phyloP scores from a whole-genome alignment of 768 basidiomycete genomes.

The Galerina marginata region DNA sequence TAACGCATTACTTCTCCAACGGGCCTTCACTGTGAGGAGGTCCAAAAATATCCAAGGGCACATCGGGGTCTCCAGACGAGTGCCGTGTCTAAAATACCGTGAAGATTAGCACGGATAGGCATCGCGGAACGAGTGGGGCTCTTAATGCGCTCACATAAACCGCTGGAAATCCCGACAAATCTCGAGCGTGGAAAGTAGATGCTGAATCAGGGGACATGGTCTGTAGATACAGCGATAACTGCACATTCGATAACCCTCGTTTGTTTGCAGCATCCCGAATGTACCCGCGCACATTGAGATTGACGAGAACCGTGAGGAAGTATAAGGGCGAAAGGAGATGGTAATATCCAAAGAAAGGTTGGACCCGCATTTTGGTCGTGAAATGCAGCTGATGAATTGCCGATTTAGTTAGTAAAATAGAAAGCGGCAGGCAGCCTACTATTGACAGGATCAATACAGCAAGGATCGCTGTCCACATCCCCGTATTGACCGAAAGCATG shows the following conservation, averaged over 20 bases:
- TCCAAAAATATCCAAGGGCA: not conserved
- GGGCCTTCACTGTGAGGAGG: not conserved
- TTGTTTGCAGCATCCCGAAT: slow-evolving; percentile 1
- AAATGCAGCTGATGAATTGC: not conserved
- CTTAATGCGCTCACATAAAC: too few relatives aligned
- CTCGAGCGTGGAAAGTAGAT: not conserved
- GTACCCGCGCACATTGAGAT: slow-evolving; percentile 7
- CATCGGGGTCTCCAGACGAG: not conserved
- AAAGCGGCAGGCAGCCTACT: not conserved
- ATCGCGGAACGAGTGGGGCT: too few relatives aligned
- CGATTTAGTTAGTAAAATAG: not conserved
- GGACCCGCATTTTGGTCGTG: not conserved
- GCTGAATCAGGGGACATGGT: not conserved
- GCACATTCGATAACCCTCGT: slow-evolving; percentile 7
- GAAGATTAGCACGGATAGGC: too few relatives aligned
- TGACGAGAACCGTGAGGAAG: slow-evolving; percentile 3
- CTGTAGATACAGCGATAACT: not conserved
- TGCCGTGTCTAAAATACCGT: not conserved
- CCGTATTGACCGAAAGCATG: slow-evolving; percentile 7
- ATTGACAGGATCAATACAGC: slow-evolving; percentile 2
- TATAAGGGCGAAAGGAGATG: slow-evolving; percentile 2
- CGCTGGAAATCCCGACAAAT: not conserved
- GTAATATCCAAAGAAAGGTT: slow-evolving; percentile 5
- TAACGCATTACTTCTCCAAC: too few relatives aligned
- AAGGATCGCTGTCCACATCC: slow-evolving; percentile 10